These are phyloP conservation scores for Coemansia sp. DNA, from an alignment of 192 early-diverging fungal species.

Conservation along the genomic window DNA sequence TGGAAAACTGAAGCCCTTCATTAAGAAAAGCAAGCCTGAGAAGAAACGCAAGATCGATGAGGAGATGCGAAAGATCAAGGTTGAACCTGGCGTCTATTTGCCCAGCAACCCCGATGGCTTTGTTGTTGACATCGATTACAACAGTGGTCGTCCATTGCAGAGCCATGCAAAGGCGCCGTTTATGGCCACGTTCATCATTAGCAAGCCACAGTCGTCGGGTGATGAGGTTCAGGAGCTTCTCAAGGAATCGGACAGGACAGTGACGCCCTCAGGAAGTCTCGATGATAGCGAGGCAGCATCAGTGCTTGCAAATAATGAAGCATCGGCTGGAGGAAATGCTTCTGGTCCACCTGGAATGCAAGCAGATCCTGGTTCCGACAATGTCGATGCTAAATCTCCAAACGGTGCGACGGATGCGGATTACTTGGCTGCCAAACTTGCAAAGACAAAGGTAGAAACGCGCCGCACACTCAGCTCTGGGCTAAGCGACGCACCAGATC, in stretches of 20 bases:
- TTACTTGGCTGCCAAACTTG: slow-evolving; percentile 32
- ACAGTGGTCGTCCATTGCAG: slow-evolving; percentile 92
- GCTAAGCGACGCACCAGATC: slow-evolving; percentile 50
- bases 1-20: slow-evolving; percentile 92
- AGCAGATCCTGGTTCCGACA: neutral
- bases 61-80: slow-evolving; percentile 90
- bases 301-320: neutral
- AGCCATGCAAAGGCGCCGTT: slow-evolving; percentile 99
- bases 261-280: slow-evolving; percentile 25
- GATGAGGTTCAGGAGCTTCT: slow-evolving; percentile 62
- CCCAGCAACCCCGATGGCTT: slow-evolving; percentile 96
- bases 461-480: slow-evolving; percentile 32
- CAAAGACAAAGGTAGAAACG: slow-evolving; percentile 24
- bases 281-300: neutral
- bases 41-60: slow-evolving; percentile 99
- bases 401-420: slow-evolving; percentile 19
- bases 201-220: slow-evolving; percentile 59
- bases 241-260: slow-evolving; percentile 39
- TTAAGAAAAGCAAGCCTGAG: slow-evolving; percentile 85
- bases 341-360: neutral
- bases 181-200: slow-evolving; percentile 95
- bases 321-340: neutral
- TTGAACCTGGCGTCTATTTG: slow-evolving; percentile 95
- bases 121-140: slow-evolving; percentile 93
- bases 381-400: neutral